These are phyloP conservation scores for Plantago lanceolata DNA, from an alignment of 305 asterid genomes.

Conservation along the genomic window DNA sequence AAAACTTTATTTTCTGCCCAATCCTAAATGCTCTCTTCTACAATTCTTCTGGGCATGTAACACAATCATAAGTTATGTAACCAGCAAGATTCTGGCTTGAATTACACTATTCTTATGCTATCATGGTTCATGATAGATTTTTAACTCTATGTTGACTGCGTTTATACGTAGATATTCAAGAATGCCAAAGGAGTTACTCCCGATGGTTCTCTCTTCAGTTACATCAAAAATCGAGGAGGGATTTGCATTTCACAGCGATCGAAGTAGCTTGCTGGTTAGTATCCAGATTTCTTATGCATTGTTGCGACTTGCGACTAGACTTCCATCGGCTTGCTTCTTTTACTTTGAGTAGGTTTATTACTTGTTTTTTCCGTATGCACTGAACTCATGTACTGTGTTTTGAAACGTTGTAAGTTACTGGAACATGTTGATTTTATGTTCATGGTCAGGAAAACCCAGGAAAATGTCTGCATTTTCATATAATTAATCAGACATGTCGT, in stretches of 20 bases:
- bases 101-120: not conserved
- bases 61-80: not conserved
- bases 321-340: conserved; percentile 17
- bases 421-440: conserved; percentile 8
- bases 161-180: conserved; percentile 63
- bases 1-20: not conserved
- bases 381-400: conserved; percentile 4
- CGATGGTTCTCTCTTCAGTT: conserved; percentile 57
- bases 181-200: conserved; percentile 78
- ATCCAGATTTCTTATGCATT: conserved; percentile 18
- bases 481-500: not conserved
- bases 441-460: conserved; percentile 11
- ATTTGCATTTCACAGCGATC: conserved; percentile 58
- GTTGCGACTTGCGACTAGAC: not conserved
- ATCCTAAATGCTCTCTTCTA: not conserved
- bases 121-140: not conserved
- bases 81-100: not conserved
- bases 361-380: conserved; percentile 10
- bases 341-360: conserved; percentile 19
- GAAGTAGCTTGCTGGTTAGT: conserved; percentile 66
- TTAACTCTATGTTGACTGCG: conserved; percentile 15
- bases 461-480: not conserved
- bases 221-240: conserved; percentile 61
- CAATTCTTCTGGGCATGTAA: not conserved
- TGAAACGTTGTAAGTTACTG: conserved; percentile 17